Base-by-base conservation (phyloP, 345 rosid species). In the Dipteronia sinensis region DNA sequence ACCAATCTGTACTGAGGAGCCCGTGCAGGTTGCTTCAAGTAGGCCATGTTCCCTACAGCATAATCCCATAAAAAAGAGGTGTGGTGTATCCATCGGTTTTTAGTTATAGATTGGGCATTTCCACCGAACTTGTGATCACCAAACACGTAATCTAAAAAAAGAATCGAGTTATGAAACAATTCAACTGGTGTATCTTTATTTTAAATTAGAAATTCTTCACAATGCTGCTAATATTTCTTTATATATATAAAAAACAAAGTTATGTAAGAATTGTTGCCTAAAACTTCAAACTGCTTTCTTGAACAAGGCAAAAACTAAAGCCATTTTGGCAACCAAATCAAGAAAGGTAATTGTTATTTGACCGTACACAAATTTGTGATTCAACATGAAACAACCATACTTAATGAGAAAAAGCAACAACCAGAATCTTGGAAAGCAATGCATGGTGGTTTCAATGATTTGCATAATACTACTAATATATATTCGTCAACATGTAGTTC, bases 31-130 rank as follows among this genome's bases (percentile, higher is more conserved):
- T 82, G 85, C 81, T 87, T 93, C 85, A 93, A 86, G 85, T 93
- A 95, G 72, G 90, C 82, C 98, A 93, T 93, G 84, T 90, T 93
- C 69, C 77, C 77, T 40, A 67, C 86, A 64, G 84, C 80, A 51
- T 87, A 95, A 78, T 95, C 97, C 97, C 95, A 95, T 47, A 93
- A 53, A 75, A 91, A 93, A 7, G 98, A 95, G 4, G 98, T 93
- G 78, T 95, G 98, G 80, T 93, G 98, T 76, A 91, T 85, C 97
- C 97, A 93, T 53, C 95, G 83, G 72, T 61, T 86, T 85, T 83
- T 93, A 10, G 84, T 90, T 56, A 95, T 91, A 7, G 97, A 93
- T 51, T 95, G 97, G 59, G 98, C 95, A 82, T 95, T 95, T 63
- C 98, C 98, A 70, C 95, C 98, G 78, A 95, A 93, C 61, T 95